Percentiles rank a stretch among this genome's conserved stretches.
Conservation (phyloP, 441 rosid species). For the Gossypium trilobum region DNA sequence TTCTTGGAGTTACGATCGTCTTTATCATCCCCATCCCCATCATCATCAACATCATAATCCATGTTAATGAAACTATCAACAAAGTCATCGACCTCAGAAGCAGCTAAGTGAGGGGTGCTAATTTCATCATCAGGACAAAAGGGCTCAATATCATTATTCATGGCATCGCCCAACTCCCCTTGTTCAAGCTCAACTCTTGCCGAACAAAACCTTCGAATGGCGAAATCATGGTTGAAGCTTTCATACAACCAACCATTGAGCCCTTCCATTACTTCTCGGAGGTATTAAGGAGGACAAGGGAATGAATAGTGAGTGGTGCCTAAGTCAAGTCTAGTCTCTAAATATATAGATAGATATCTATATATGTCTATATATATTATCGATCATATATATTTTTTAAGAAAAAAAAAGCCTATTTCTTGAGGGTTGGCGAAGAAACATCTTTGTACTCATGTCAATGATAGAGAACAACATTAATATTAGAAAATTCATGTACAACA, state of each 20-base stretch:
- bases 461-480: too few relatives aligned
- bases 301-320: background rate
- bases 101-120: conserved; percentile 19
- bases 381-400: background rate
- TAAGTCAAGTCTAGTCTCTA: background rate
- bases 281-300: background rate
- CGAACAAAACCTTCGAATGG: conserved; percentile 57
- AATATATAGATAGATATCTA: background rate
- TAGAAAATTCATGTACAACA: too few relatives aligned
- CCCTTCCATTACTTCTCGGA: conserved; percentile 29
- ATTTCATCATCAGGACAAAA: conserved; percentile 20
- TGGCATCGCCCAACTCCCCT: conserved; percentile 28
- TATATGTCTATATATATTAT: background rate
- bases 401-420: too few relatives aligned
- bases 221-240: conserved; percentile 41
- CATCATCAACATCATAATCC: conserved; percentile 20
- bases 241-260: conserved; percentile 29
- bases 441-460: too few relatives aligned
- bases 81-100: conserved; percentile 45
- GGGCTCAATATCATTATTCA: conserved; percentile 21
- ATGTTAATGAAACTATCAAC: conserved; percentile 58
- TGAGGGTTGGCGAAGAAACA: too few relatives aligned
- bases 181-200: conserved; percentile 51
- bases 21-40: background rate
- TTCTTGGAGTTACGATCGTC: background rate